Evolutionary conservation across 495 filamentous ascomycete species (phyloP), one percentile per base, ranked within the genome.

Genomic region (Podospora didyma): DNA sequence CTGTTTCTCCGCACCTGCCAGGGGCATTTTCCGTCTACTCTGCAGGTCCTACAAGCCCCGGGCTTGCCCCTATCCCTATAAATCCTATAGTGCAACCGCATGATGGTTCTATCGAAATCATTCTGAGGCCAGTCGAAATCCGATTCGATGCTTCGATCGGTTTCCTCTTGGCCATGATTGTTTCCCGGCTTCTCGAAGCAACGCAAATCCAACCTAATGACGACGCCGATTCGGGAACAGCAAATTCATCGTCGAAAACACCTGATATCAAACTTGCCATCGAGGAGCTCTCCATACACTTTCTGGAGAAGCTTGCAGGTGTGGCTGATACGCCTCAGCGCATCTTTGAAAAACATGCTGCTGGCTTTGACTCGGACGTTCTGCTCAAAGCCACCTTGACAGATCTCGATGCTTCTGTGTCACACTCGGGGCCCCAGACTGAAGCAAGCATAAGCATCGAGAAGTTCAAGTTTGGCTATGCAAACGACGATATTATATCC

Each of bases 391-490:
- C 79, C 14, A 65, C 69, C n/a, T 51, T 87, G 10, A 60, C 74
- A 21, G 73, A 76, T 44, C 62, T 87, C 20, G 62, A 65, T 7
- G 59, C 75, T 11, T 62, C 73, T 9, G 51, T 81, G 22, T 67
- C 65, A 2, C 64, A 53, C 34, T 57, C 63, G 7, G 65, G 53
- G 14, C 45, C 60, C 26, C 65, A 65, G 31, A 75, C 65, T 7
- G 73, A 73, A 16, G 73, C 78, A 2, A 75, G 68, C 37, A 17
- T 86, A 4, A 69, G 69, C 34, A 63, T 93, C 2, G 78, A 84
- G 41, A 90, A 86, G 57, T 86, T 96, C 63, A 73, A 67, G 0
- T 82, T 96, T 52, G 89, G 88, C 9, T 90, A 89, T 69, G 79
- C 80, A 7, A 79, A 83, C n/a, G 86, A 87, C 26, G 76, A 85